These are phyloP conservation scores for Lichtheimia corymbifera DNA, from an alignment of 371 early-diverging fungal species.

Conservation along the genomic window DNA sequence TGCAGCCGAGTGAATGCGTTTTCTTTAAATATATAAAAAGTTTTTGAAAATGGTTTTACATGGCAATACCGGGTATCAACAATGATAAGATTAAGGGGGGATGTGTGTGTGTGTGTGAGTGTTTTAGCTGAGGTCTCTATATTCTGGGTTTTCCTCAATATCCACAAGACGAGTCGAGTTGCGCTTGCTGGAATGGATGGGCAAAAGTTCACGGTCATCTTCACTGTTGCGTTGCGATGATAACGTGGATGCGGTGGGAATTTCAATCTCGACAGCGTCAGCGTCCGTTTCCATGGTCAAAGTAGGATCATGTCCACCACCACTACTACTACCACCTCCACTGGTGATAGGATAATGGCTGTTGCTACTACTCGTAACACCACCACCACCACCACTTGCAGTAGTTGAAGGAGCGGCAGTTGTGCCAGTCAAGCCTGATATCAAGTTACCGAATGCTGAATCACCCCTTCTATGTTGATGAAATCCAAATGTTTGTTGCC, in stretches of 20 bases:
- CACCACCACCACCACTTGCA: neutral
- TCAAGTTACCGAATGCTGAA: constrained; percentile 23
- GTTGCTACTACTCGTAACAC: neutral
- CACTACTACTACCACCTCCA: neutral
- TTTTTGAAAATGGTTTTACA: neutral
- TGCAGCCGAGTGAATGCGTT: constrained; percentile 14
- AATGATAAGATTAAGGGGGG: neutral
- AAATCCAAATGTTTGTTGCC: constrained; percentile 16
- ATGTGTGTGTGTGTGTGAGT: too few species aligned
- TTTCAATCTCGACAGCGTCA: constrained; percentile 48
- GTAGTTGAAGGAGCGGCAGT: neutral
- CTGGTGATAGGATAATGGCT: neutral
- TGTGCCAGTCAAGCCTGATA: constrained; percentile 25
- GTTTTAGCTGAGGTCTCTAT: constrained; percentile 8
- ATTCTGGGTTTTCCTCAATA: constrained; percentile 28
- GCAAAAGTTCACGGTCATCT: constrained; percentile 33
- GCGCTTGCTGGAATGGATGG: constrained; percentile 17
- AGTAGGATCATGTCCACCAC: constrained; percentile 12
- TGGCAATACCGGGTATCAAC: too few species aligned
- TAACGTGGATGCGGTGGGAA: constrained; percentile 42
- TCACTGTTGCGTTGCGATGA: constrained; percentile 17
- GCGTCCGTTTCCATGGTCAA: constrained; percentile 19
- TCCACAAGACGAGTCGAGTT: constrained; percentile 26
- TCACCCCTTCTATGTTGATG: constrained; percentile 19
- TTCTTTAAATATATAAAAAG: constrained; percentile 3